These are phyloP conservation scores for Kregervanrija delftensis DNA, from an alignment of 805 yeast species.

Conservation along the genomic window DNA sequence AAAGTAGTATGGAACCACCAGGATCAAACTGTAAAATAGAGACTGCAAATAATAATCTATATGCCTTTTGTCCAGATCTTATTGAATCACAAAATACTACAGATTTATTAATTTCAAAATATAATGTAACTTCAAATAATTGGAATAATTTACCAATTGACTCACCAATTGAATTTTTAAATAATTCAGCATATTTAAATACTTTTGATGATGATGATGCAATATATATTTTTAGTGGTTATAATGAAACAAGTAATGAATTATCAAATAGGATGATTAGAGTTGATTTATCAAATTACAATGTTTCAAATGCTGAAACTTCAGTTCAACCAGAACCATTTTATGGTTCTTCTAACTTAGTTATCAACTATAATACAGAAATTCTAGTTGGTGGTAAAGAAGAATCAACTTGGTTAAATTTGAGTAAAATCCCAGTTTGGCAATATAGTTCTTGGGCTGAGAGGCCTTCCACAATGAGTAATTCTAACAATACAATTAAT, in stretches of 20 bases:
- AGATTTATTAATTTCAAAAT: conserved; percentile 6
- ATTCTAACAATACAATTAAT: conserved; percentile 33
- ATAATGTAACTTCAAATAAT: conserved; percentile 1
- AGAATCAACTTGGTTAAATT: conserved; percentile 56
- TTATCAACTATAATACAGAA: conserved; percentile 39
- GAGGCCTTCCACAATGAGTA: conserved; percentile 28
- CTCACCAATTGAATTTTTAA: conserved; percentile 14
- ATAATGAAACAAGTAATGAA: conserved; percentile 13
- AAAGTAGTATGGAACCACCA: conserved; percentile 17
- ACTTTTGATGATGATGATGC: conserved; percentile 31
- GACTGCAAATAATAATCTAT: conserved; percentile 12
- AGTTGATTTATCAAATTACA: conserved; percentile 30
- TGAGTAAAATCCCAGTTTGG: conserved; percentile 72
- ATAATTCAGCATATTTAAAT: conserved; percentile 36
- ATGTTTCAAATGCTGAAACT: conserved; percentile 35
- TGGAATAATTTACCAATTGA: conserved; percentile 21
- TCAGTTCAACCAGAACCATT: conserved; percentile 51
- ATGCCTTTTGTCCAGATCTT: conserved; percentile 19
- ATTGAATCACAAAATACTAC: background rate
- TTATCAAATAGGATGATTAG: conserved; percentile 39
- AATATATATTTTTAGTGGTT: conserved; percentile 53
- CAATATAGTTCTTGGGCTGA: conserved; percentile 66
- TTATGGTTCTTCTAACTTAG: conserved; percentile 41
- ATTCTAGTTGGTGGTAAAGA: conserved; percentile 62
- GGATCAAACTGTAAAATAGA: conserved; percentile 16